phyloP scores from a whole-genome alignment of 768 basidiomycete genomes.

The Agaricus bisporus region DNA sequence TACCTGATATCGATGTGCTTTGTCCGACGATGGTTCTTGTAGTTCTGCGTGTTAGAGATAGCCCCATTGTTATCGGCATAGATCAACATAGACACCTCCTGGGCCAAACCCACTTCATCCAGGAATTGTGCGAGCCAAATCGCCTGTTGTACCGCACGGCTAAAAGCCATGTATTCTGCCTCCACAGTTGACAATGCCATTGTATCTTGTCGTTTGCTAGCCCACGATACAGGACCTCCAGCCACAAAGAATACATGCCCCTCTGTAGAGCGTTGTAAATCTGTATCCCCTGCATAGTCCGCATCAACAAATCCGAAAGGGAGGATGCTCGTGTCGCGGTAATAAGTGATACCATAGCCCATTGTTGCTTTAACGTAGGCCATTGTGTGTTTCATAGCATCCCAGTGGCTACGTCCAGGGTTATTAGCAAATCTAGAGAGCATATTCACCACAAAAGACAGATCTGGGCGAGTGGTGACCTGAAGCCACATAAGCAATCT shows the following conservation, averaged over 20 bases:
- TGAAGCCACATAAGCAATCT: conserved; percentile 20
- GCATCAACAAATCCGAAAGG: conserved; percentile 11
- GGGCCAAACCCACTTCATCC: neutral
- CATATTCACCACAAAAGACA: conserved; percentile 34
- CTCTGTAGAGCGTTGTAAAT: conserved; percentile 18
- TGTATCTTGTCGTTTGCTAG: conserved; percentile 18
- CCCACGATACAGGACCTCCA: conserved; percentile 24
- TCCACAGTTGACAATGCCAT: conserved; percentile 15
- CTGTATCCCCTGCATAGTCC: conserved; percentile 15
- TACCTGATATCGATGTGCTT: conserved; percentile 34
- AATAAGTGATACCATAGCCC: neutral
- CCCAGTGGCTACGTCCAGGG: conserved; percentile 12
- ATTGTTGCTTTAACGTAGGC: neutral
- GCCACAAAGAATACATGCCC: conserved; percentile 22
- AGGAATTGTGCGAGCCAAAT: conserved; percentile 6
- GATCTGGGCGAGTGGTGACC: conserved; percentile 18
- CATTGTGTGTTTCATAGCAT: neutral
- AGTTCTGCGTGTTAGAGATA: conserved; percentile 16
- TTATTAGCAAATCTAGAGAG: conserved; percentile 7
- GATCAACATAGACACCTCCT: conserved; percentile 7
- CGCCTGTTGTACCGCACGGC: neutral
- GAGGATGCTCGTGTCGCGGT: neutral
- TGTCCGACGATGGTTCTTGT: conserved; percentile 21
- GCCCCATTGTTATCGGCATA: conserved; percentile 21
- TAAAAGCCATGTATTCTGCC: conserved; percentile 14